phyloP scores from a whole-genome alignment of 176 grass and related monocot species.

The Triticum turgidum region DNA sequence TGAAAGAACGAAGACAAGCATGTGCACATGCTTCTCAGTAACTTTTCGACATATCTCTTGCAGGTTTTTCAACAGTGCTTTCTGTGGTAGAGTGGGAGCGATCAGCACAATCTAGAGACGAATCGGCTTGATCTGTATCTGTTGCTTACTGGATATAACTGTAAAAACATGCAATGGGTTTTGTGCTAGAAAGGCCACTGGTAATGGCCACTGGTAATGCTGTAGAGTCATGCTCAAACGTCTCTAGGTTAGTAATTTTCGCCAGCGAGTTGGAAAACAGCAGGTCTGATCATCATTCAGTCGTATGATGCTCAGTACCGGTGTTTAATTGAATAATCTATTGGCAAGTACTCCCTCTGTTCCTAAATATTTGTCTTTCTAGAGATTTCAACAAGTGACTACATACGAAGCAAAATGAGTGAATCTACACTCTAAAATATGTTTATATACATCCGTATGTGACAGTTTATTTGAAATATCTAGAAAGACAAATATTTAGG shows the following conservation, averaged over 20 bases:
- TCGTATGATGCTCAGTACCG: neutral
- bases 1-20: neutral
- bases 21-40: neutral
- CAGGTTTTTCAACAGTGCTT: slow-evolving; percentile 86
- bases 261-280: neutral
- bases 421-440: too few species aligned
- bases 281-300: neutral
- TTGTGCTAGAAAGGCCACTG: slow-evolving; percentile 49
- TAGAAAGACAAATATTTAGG: too few species aligned
- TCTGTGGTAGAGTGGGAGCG: slow-evolving; percentile 65
- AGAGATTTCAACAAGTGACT: too few species aligned
- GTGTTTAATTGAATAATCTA: neutral
- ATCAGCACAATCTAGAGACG: slow-evolving; percentile 64
- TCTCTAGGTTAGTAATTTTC: neutral
- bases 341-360: neutral
- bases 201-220: neutral
- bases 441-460: too few species aligned
- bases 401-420: too few species aligned
- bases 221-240: slow-evolving; percentile 4
- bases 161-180: slow-evolving; percentile 48
- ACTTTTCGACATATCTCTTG: neutral
- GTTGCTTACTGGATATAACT: slow-evolving; percentile 61
- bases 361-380: too few species aligned
- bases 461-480: too few species aligned
- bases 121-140: slow-evolving; percentile 66